These are phyloP conservation scores for Coemansia sp. DNA, from an alignment of 192 early-diverging fungal species.

Conservation along the genomic window DNA sequence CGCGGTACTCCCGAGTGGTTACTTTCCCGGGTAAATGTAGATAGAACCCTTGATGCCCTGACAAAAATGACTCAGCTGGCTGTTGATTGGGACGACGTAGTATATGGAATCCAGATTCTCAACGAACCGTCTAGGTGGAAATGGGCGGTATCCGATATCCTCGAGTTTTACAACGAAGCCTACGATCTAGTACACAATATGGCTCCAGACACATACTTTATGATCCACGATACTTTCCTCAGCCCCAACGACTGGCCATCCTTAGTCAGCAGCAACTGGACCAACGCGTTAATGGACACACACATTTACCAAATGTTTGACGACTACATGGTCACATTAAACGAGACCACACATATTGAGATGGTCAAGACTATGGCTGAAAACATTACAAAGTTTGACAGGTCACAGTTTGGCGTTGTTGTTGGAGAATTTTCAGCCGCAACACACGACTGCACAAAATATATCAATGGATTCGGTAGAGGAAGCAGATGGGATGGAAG, in stretches of 20 bases:
- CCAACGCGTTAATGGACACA: slow-evolving; percentile 52
- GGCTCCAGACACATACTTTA: slow-evolving; percentile 29
- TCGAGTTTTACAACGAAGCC: slow-evolving; percentile 54
- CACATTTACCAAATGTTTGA: slow-evolving; percentile 60
- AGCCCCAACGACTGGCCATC: slow-evolving; percentile 46
- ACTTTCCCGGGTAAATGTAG: slow-evolving; percentile 47
- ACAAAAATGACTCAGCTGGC: slow-evolving; percentile 59
- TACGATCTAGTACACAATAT: slow-evolving; percentile 43
- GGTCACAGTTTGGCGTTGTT: slow-evolving; percentile 60
- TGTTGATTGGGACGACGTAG: slow-evolving; percentile 45
- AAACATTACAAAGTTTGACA: slow-evolving; percentile 40
- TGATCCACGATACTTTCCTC: slow-evolving; percentile 57
- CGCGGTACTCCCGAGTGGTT: slow-evolving; percentile 56
- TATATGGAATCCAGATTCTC: slow-evolving; percentile 49
- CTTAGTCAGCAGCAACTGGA: slow-evolving; percentile 45
- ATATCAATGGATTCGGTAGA: slow-evolving; percentile 66
- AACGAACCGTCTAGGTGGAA: slow-evolving; percentile 56
- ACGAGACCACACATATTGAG: slow-evolving; percentile 42
- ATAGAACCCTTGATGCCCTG: slow-evolving; percentile 59
- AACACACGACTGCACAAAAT: slow-evolving; percentile 73
- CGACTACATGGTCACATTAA: slow-evolving; percentile 42
- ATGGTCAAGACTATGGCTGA: slow-evolving; percentile 37
- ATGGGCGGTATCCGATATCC: slow-evolving; percentile 35
- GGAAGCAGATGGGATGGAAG: slow-evolving; percentile 69
- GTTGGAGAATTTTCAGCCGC: slow-evolving; percentile 75